A percentile compares a stretch with the other conserved stretches of the same genome.
phyloP scores from a whole-genome alignment of 352 stramenopile genomes.

The Thraustochytrium striatum region DNA sequence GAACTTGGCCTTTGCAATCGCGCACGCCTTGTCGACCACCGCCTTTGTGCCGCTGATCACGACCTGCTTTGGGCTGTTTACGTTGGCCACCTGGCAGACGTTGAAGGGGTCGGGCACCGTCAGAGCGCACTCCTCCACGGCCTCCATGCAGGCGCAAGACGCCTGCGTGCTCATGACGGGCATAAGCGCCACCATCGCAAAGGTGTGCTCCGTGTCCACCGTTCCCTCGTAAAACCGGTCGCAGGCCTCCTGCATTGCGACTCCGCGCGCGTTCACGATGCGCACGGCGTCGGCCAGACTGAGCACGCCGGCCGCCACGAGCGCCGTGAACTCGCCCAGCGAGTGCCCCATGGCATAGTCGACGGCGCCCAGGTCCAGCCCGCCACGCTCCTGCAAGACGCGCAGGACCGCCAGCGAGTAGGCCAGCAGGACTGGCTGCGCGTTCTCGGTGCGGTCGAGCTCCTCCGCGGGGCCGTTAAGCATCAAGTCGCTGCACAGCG shows the following conservation, averaged over 20 bases:
- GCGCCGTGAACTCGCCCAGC: constrained; percentile 74
- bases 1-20: constrained; percentile 65
- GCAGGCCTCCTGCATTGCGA: constrained; percentile 29
- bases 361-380: constrained; percentile 55
- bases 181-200: constrained; percentile 73
- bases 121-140: not conserved
- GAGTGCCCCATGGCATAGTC: constrained; percentile 69
- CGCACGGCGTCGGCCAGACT: constrained; percentile 64
- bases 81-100: constrained; percentile 67
- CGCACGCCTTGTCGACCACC: constrained; percentile 62
- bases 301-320: constrained; percentile 64
- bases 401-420: constrained; percentile 70
- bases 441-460: constrained; percentile 68
- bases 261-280: constrained; percentile 10
- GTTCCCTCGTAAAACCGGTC: not conserved
- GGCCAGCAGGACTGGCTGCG: constrained; percentile 71
- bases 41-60: constrained; percentile 67
- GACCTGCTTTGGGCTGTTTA: constrained; percentile 78
- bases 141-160: constrained; percentile 57
- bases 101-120: constrained; percentile 52
- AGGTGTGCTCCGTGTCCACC: constrained; percentile 57
- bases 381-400: constrained; percentile 60
- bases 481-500: not conserved
- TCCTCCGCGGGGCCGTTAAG: constrained; percentile 50
- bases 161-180: constrained; percentile 60